Evolutionary conservation across 2,329 filamentous ascomycete genomes (phyloP).

Genomic region (Rachicladosporium sp.): DNA sequence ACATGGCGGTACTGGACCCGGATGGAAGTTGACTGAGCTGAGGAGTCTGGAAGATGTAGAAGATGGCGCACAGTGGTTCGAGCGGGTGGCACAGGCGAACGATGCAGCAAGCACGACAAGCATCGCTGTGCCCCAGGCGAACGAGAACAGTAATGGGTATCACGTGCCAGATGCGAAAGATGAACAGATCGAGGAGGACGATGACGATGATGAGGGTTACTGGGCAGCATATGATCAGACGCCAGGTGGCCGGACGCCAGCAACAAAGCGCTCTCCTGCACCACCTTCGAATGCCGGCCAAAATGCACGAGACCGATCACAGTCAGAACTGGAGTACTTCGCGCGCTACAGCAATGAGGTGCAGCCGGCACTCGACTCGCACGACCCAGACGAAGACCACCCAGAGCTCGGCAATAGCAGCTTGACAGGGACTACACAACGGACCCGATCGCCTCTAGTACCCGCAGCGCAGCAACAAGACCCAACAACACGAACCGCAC

Average conservation of each 20-base stretch:
- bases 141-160: slow-evolving; percentile 11
- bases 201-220: slow-evolving; percentile 65
- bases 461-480: background rate
- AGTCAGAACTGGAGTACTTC: slow-evolving; percentile 59
- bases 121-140: slow-evolving; percentile 5
- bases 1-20: slow-evolving; percentile 42
- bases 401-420: slow-evolving; percentile 36
- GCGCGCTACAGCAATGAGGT: slow-evolving; percentile 60
- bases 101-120: slow-evolving; percentile 19
- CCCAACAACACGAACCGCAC: background rate
- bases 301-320: slow-evolving; percentile 6
- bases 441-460: slow-evolving; percentile 1
- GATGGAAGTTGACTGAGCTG: slow-evolving; percentile 64
- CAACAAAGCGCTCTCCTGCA: slow-evolving; percentile 49
- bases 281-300: slow-evolving; percentile 27
- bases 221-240: slow-evolving; percentile 69
- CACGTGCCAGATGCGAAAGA: slow-evolving; percentile 4
- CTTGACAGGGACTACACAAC: slow-evolving; percentile 31
- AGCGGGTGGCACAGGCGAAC: slow-evolving; percentile 49
- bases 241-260: slow-evolving; percentile 40
- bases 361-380: slow-evolving; percentile 67
- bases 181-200: slow-evolving; percentile 32
- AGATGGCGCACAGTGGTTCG: slow-evolving; percentile 46
- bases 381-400: slow-evolving; percentile 63
- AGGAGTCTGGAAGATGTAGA: slow-evolving; percentile 42